phyloP scores from a whole-genome alignment of 371 early-diverging fungal species.

The Rhizomucor pusillus region DNA sequence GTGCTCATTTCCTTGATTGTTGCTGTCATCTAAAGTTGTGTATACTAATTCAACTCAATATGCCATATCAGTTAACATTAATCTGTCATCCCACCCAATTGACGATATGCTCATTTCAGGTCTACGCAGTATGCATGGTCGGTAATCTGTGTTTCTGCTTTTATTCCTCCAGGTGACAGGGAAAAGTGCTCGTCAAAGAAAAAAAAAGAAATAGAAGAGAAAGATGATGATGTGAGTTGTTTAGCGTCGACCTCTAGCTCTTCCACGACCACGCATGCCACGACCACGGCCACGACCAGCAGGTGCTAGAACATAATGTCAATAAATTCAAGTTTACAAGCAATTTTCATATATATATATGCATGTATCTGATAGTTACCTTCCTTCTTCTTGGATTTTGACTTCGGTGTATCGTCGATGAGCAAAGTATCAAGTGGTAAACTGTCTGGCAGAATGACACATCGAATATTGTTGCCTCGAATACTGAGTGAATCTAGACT shows the following conservation, averaged over 20 bases:
- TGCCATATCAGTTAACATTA: too few relatives aligned
- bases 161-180: too few relatives aligned
- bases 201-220: too few relatives aligned
- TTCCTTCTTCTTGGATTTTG: constrained; percentile 76
- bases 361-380: constrained; percentile 7
- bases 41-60: too few relatives aligned
- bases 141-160: too few relatives aligned
- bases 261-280: constrained; percentile 58
- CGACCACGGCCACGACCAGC: constrained; percentile 58
- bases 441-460: constrained; percentile 93
- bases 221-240: neutral
- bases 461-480: constrained; percentile 94
- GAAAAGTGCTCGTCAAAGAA: too few relatives aligned
- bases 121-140: too few relatives aligned
- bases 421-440: constrained; percentile 94
- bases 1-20: too few relatives aligned
- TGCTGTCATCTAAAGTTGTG: too few relatives aligned
- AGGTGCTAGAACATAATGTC: constrained; percentile 15
- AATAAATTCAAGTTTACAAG: too few relatives aligned
- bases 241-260: constrained; percentile 41
- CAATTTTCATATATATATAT: neutral
- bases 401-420: constrained; percentile 94
- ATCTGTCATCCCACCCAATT: too few relatives aligned
- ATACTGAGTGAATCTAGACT: constrained; percentile 88
- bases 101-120: too few relatives aligned